A percentile compares a stretch with the other conserved stretches of the same genome.
Evolutionary conservation across 192 early-diverging fungal species (phyloP).

Genomic region (Linnemannia zychae): DNA sequence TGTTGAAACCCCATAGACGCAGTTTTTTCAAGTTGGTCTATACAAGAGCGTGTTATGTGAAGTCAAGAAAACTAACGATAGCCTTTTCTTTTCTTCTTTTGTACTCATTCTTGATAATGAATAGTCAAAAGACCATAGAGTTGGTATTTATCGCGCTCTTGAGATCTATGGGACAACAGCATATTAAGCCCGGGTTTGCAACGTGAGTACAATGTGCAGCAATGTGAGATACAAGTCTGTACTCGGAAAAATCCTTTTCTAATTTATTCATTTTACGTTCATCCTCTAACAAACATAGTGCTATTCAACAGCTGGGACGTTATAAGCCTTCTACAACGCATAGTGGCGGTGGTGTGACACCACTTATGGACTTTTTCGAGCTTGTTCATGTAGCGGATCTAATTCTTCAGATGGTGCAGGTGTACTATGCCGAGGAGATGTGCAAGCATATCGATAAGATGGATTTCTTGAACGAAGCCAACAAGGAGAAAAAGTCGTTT

Average conservation of each 20-base stretch:
- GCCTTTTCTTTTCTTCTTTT: slow-evolving; percentile 16
- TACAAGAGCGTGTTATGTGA: not conserved
- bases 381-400: slow-evolving; percentile 95
- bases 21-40: not conserved
- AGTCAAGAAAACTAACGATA: not conserved
- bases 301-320: slow-evolving; percentile 57
- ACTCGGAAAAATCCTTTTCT: not conserved
- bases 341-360: slow-evolving; percentile 66
- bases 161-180: slow-evolving; percentile 76
- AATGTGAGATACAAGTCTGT: not conserved
- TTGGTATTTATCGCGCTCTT: slow-evolving; percentile 82
- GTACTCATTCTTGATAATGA: not conserved
- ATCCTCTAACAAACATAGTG: slow-evolving; percentile 38
- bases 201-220: slow-evolving; percentile 47
- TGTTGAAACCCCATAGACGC: not conserved
- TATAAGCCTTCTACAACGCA: slow-evolving; percentile 61
- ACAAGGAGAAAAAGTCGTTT: slow-evolving; percentile 93
- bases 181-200: slow-evolving; percentile 81
- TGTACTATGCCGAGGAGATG: slow-evolving; percentile 93
- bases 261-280: not conserved
- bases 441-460: slow-evolving; percentile 85
- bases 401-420: slow-evolving; percentile 94
- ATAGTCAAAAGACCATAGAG: slow-evolving; percentile 81
- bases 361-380: slow-evolving; percentile 89
- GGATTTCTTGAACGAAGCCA: slow-evolving; percentile 92